Evolutionary conservation across 1,284 basidiomycete species (phyloP), one percentile per base, ranked within the genome.

Genomic region (Microbotryum lychnidis-dioicae): DNA sequence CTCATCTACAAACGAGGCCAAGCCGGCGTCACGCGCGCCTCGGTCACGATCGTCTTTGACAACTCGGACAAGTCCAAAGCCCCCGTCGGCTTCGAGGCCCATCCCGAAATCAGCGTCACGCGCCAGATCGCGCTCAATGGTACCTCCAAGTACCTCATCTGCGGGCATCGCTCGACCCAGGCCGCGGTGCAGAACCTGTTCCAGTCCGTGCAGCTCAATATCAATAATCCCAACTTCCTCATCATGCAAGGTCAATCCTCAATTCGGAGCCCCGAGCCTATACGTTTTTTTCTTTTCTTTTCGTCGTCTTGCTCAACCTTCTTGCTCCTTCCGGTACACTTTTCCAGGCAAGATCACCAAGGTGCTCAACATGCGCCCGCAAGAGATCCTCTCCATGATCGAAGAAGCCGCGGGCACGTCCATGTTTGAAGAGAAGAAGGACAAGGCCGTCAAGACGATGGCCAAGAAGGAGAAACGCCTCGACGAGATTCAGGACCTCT

Each of bases 191-290:
- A 97, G 72, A 90, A 87, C 54, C 81, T 98, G 47, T 98, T 99
- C 73, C 96, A 98, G 75, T 88, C 89, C 46, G 92, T 98, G 0
- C 93, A 97, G 76, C 84, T 99, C 71, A 98, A 98, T 76, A 98
- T 99, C 82, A 99, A 98, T 79, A 98, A 97, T 76, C 96, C 96
- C 52, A 98, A 98, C 75, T 98, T 98, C 78, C 82, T 99, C 65
- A 98, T 98, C 76, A 98, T 98, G 93, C 96, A 99, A 77, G 96
- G 96, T 52, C 85, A 87, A 54, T 54, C 23, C 29, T 54, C 14
- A 29, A 23, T 47, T 2, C 53, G 1, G 16, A 25, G 2, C 4
- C 4, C 52, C 4, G 33, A 25, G 23, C 50, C 51, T 16, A 52
- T 42, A 23, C 18, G 18, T 25, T 44, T 33, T 1, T 27, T 27